These are phyloP conservation scores for Pochonia chlamydosporia DNA, from an alignment of 2,329 filamentous ascomycete species.

Conservation along the genomic window DNA sequence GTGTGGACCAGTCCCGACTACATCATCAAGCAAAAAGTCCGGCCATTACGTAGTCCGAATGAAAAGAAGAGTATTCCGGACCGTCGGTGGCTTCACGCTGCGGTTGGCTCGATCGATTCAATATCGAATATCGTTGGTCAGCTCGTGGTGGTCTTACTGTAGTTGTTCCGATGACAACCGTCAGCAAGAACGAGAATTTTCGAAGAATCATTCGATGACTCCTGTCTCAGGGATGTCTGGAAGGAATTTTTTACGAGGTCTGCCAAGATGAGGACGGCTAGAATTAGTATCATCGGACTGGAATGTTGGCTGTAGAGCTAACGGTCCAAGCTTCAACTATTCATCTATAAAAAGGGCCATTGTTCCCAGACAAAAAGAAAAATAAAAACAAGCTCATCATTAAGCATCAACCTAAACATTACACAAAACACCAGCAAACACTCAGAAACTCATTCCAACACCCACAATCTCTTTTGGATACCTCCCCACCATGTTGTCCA, in stretches of 20 bases:
- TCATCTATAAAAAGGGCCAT: neutral
- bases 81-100: too few relatives aligned
- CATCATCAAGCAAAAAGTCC: neutral
- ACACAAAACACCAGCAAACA: too few relatives aligned
- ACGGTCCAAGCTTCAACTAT: too few relatives aligned
- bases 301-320: too few relatives aligned
- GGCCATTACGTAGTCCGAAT: neutral
- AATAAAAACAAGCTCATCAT: too few relatives aligned
- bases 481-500: constrained; percentile 19
- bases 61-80: neutral
- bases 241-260: neutral
- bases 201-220: too few relatives aligned
- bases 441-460: too few relatives aligned
- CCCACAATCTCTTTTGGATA: too few relatives aligned
- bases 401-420: too few relatives aligned
- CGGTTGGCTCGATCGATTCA: neutral
- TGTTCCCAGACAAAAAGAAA: too few relatives aligned
- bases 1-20: neutral
- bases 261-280: neutral
- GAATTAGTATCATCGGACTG: too few relatives aligned
- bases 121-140: neutral
- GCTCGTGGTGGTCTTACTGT: neutral
- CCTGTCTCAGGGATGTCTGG: too few relatives aligned
- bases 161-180: neutral
- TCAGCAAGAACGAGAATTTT: neutral